These are phyloP conservation scores for Clonostachys chloroleuca DNA, from an alignment of 2,329 filamentous ascomycete genomes.

Conservation along the genomic window DNA sequence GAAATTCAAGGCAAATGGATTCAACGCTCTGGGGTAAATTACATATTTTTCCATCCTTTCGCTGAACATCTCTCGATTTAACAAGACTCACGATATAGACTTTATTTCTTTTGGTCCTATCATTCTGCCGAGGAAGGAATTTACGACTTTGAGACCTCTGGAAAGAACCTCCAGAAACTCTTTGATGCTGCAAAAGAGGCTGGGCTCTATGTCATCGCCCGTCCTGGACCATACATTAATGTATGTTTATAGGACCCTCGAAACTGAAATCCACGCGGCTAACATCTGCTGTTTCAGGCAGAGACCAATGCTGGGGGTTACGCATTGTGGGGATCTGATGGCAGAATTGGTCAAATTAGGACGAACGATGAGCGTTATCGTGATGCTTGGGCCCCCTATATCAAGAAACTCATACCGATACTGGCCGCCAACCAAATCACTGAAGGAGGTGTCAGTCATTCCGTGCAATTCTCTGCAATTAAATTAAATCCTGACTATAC, in stretches of 20 bases:
- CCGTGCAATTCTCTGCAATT: no score
- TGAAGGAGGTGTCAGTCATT: no score
- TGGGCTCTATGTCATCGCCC: constrained; percentile 72
- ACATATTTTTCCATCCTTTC: no score
- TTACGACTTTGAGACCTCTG: no score
- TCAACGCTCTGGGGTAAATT: constrained; percentile 32
- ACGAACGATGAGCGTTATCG: constrained; percentile 48
- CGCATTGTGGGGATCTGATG: constrained; percentile 58
- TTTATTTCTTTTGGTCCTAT: no score
- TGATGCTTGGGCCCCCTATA: constrained; percentile 47
- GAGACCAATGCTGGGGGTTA: constrained; percentile 60
- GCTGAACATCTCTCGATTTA: no score
- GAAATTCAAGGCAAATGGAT: constrained; percentile 77
- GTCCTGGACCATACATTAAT: constrained; percentile 73
- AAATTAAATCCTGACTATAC: no score
- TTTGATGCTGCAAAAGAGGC: constrained; percentile 70
- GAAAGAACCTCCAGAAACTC: constrained; percentile 50
- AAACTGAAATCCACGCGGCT: no score
- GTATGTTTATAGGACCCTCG: constrained; percentile 27
- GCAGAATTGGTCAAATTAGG: constrained; percentile 47
- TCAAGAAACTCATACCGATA: no score
- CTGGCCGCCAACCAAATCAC: no score
- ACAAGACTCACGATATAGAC: no score
- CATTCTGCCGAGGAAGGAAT: no score
- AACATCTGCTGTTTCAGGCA: constrained; percentile 10